Base-by-base conservation (phyloP, 305 asterid species). In the Fraxinus sp. region DNA sequence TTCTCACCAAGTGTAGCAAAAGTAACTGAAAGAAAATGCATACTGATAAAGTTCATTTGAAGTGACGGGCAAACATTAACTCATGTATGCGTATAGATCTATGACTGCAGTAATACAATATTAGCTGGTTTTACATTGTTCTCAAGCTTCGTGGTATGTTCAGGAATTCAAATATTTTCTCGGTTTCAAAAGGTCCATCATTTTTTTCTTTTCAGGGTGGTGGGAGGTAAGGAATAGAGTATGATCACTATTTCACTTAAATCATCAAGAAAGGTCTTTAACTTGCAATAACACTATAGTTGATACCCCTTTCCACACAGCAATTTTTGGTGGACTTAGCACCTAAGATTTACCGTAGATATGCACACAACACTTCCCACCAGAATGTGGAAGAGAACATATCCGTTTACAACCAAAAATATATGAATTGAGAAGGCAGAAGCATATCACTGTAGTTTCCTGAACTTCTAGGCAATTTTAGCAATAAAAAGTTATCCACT, bases 1-100 rank as follows among this genome's bases (percentile, higher is more conserved):
- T 97, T 97, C 95, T 97, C 97, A 80, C 98, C 98, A 72, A 97
- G 98, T 68, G 96, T 97, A 82, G 98, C 92, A 88, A 95, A 97
- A 87, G 96, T 93, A 87, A 97, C 99, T 97, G 95, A 85, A 91
- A 87, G 84, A 89, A 84, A 86, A 77, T 71, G 83, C 71, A 78
- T 74, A 86, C 10, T 11, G 28, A 57, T 86, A 79, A 85, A 80
- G 81, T 86, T 84, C 85, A 83, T 77, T 75, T 30, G 59, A 49
- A 33, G 35, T 80, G 30, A 72, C 20, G 28, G 46, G 9, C 49
- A 16, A 33, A 72, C 76, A 32, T 62, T 62, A 57, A 62, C 75
- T 59, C 28, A 72, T n/a, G 3, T 33, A 72, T 72, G 26, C 28
- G 0, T 16, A 72, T 71, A 71, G 77, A 33, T 71, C 43, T 71